Base-by-base conservation (phyloP, 179 eudicot genomes). In the Drosera spatulata region DNA sequence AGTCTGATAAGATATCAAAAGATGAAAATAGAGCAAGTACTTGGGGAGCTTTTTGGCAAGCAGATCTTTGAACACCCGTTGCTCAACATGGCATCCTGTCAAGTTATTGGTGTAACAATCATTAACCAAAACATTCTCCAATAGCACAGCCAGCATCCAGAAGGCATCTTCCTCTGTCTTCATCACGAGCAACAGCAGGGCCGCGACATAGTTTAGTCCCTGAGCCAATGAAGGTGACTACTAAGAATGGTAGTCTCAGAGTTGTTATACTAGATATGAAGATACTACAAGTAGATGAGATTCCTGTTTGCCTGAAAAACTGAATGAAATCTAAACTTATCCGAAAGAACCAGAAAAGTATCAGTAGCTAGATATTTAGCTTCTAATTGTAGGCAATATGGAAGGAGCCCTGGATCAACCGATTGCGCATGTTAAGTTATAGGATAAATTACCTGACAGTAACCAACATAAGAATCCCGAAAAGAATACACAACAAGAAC, bases 151-250 rank as follows among this genome's bases (percentile, higher is more conserved):
- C 41, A 93, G 80, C 99, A 93, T 90, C 99, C 99, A 93, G 64
- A 93, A 93, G 3, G 94, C 99, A 63, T 93, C 99, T 83, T 93
- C 99, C 77, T 93, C 99, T 40, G 95, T 93, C 80, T 93, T 86
- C 95, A 93, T 83, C 75, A 93, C 99, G 55, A 93, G 94, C 66
- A 93, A 73, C 68, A 93, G 60, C 56, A 93, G 64, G 62, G 99
- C 99, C 59, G 94, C 99, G 59, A 93, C 97, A 67, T 86, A 93
- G 72, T 93, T 93, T 65, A 93, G 73, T 61, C 99, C 99, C 99
- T 93, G 71, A 69, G 64, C n/a, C 12, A 7, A 50, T 50, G 13
- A 50, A 50, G 10, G 13, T 10, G 2, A 2, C 53, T 14, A 50
- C 13, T 50, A 10, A 12, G 13, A 14, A 6, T 50, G n/a, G 11